Percentiles rank a stretch among this genome's conserved stretches.
These are phyloP conservation scores for Paecilomyces sp. DNA, from an alignment of 2,329 filamentous ascomycete species.

Conservation along the genomic window DNA sequence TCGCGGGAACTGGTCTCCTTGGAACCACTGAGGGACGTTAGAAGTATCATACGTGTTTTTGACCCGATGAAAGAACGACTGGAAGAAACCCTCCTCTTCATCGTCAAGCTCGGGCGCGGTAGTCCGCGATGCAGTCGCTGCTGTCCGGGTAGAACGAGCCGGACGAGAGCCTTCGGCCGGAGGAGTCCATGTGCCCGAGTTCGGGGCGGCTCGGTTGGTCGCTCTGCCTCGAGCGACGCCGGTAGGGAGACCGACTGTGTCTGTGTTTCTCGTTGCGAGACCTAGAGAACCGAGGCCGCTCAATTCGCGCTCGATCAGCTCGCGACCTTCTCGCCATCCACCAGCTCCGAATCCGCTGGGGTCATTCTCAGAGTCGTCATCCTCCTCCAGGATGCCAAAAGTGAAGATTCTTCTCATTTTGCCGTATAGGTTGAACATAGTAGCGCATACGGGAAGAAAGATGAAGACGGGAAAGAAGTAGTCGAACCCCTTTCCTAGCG, in stretches of 20 bases:
- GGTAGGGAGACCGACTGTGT: slow-evolving; percentile 18
- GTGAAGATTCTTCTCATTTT: slow-evolving; percentile 70
- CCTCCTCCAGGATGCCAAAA: slow-evolving; percentile 70
- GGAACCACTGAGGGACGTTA: slow-evolving; percentile 75
- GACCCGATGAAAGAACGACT: slow-evolving; percentile 74
- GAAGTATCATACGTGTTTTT: slow-evolving; percentile 86
- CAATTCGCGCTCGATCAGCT: slow-evolving; percentile 81
- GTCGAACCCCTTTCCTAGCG: slow-evolving; percentile 76
- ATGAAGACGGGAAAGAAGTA: slow-evolving; percentile 84
- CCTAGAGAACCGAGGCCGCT: slow-evolving; percentile 51
- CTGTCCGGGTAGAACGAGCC: slow-evolving; percentile 21
- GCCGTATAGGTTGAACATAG: slow-evolving; percentile 83
- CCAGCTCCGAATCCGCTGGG: slow-evolving; percentile 64
- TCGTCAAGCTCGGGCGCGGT: slow-evolving; percentile 45
- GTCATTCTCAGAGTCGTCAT: slow-evolving; percentile 56
- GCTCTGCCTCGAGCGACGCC: slow-evolving; percentile 16
- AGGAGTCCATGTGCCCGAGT: slow-evolving; percentile 22
- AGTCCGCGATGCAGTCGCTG: slow-evolving; percentile 22
- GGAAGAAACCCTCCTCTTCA: slow-evolving; percentile 75
- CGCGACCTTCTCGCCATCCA: slow-evolving; percentile 84
- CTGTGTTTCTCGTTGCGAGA: slow-evolving; percentile 27
- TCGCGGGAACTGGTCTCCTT: slow-evolving; percentile 65
- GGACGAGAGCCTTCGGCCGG: slow-evolving; percentile 20
- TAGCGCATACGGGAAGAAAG: slow-evolving; percentile 75
- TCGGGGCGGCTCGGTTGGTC: slow-evolving; percentile 19